Evolutionary conservation across 2,329 filamentous ascomycete genomes (phyloP).

Genomic region (Apiospora saccharicola): DNA sequence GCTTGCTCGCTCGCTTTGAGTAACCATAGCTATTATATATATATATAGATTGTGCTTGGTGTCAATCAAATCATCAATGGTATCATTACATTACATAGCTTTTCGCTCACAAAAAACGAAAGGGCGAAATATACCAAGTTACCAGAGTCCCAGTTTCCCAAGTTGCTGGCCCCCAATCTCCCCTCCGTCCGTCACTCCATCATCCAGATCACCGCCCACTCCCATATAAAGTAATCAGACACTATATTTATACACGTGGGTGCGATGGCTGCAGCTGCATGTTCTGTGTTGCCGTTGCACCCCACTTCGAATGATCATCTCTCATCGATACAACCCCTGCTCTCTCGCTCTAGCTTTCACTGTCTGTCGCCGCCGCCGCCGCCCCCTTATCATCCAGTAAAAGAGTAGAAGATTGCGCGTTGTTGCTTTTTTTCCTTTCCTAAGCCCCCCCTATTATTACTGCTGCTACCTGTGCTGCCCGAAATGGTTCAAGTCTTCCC

Average conservation of each 20-base stretch:
- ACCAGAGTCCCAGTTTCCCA: slow-evolving; percentile 20
- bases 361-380: background rate
- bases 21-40: slow-evolving; percentile 16
- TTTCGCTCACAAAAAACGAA: slow-evolving; percentile 19
- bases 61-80: slow-evolving; percentile 25
- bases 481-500: slow-evolving; percentile 28
- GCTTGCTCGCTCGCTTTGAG: background rate
- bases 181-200: background rate
- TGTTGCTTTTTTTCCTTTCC: background rate
- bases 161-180: background rate
- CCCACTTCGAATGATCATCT: slow-evolving; percentile 12
- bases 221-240: slow-evolving; percentile 22
- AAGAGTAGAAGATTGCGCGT: slow-evolving; percentile 18
- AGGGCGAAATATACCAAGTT: slow-evolving; percentile 19
- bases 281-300: background rate
- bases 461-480: slow-evolving; percentile 16
- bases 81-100: slow-evolving; percentile 26
- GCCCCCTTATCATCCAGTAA: background rate
- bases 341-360: background rate
- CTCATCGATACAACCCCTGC: background rate
- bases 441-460: background rate
- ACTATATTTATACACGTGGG: slow-evolving; percentile 24
- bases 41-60: slow-evolving; percentile 12
- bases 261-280: background rate
- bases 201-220: background rate